Conservation (phyloP, 371 early-diverging fungal genomes). For the Rhizopus stolonifer region DNA sequence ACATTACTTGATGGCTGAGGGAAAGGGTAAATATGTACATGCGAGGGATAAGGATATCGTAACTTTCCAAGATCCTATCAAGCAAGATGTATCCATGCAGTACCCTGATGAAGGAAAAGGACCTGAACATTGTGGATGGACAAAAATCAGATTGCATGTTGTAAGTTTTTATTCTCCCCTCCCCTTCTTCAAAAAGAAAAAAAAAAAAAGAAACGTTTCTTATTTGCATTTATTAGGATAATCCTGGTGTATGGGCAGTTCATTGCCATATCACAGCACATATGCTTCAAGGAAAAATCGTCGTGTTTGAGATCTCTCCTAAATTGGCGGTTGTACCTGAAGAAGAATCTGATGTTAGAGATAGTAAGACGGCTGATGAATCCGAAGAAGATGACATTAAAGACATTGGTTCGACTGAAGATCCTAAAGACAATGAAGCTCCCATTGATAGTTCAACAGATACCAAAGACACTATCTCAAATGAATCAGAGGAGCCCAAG, state of each 20-base stretch:
- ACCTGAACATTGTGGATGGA: conserved; percentile 32
- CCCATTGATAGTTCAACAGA: too few species aligned
- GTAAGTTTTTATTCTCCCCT: too few species aligned
- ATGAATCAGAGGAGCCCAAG: too few species aligned
- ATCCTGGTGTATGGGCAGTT: conserved; percentile 50
- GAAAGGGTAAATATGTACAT: conserved; percentile 33
- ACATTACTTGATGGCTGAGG: conserved; percentile 38
- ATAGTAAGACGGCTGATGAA: too few species aligned
- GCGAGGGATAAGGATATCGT: conserved; percentile 21
- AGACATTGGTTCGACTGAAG: too few species aligned
- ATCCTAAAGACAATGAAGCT: too few species aligned
- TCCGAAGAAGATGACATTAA: not conserved
- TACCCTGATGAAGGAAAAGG: conserved; percentile 16
- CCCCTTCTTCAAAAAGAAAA: too few species aligned
- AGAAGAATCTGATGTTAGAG: not conserved
- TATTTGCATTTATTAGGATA: conserved; percentile 21
- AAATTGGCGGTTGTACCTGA: conserved; percentile 2
- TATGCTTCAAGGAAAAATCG: conserved; percentile 48
- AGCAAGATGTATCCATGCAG: conserved; percentile 31
- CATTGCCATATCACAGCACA: conserved; percentile 53
- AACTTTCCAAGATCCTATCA: conserved; percentile 23
- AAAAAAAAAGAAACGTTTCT: not conserved
- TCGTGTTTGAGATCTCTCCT: conserved; percentile 36
- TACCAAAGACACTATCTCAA: too few species aligned
- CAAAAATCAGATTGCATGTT: conserved; percentile 29